phyloP scores from a whole-genome alignment of 2,329 filamentous ascomycete genomes.

The Xylaria polymorpha region DNA sequence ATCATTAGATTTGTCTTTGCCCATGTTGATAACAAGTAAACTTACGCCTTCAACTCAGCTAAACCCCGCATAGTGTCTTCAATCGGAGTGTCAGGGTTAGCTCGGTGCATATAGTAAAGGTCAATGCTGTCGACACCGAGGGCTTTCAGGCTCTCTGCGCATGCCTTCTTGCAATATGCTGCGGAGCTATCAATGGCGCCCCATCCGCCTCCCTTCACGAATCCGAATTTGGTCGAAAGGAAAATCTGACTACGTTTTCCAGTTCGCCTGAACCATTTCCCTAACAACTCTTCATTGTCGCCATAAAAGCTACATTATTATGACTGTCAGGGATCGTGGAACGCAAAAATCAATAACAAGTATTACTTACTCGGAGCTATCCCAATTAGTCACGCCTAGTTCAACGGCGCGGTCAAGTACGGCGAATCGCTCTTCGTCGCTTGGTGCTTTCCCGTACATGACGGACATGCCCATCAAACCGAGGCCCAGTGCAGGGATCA shows the following conservation, averaged over 20 bases:
- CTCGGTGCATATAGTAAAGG: slow-evolving; percentile 57
- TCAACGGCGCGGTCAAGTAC: slow-evolving; percentile 2
- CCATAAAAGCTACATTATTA: slow-evolving; percentile 52
- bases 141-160: slow-evolving; percentile 34
- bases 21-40: not conserved
- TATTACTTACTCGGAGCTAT: not conserved
- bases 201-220: slow-evolving; percentile 40
- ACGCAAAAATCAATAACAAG: not conserved
- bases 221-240: slow-evolving; percentile 64
- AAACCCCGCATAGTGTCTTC: slow-evolving; percentile 57
- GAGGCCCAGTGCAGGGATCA: not conserved
- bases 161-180: not conserved
- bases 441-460: not conserved
- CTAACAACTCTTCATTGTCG: slow-evolving; percentile 60
- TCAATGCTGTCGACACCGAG: slow-evolving; percentile 59
- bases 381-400: slow-evolving; percentile 6
- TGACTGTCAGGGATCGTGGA: not conserved
- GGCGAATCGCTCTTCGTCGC: not conserved
- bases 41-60: not conserved
- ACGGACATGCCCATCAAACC: slow-evolving; percentile 12
- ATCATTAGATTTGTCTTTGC: too few species aligned
- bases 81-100: slow-evolving; percentile 57
- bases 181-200: not conserved
- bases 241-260: slow-evolving; percentile 61
- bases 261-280: slow-evolving; percentile 60